Evolutionary conservation across 2,329 filamentous ascomycete genomes (phyloP).

Genomic region (Cladophialophora immunda): DNA sequence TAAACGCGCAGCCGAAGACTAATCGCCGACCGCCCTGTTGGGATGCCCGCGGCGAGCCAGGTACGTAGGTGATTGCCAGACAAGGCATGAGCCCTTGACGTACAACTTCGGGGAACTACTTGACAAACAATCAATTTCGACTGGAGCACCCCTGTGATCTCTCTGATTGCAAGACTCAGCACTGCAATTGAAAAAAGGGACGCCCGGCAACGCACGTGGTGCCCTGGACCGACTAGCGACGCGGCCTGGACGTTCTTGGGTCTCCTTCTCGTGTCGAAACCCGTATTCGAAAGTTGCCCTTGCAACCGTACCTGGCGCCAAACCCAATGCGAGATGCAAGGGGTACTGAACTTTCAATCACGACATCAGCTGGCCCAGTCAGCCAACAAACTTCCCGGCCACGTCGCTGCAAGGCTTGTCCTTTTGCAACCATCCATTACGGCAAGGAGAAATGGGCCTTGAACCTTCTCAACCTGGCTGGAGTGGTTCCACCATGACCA

Average conservation of each 20-base stretch:
- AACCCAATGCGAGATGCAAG: slow-evolving; percentile 27
- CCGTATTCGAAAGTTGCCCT: slow-evolving; percentile 22
- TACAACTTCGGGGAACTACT: slow-evolving; percentile 13
- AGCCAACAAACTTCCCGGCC: slow-evolving; percentile 6
- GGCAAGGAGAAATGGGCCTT: slow-evolving; percentile 9
- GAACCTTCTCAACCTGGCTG: slow-evolving; percentile 11
- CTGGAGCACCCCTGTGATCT: slow-evolving; percentile 15
- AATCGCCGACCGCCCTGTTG: slow-evolving; percentile 5
- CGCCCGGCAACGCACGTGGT: slow-evolving; percentile 19
- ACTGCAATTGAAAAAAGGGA: slow-evolving; percentile 1
- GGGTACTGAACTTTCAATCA: slow-evolving; percentile 17
- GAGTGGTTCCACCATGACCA: slow-evolving; percentile 26
- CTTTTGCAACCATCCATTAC: slow-evolving; percentile 21
- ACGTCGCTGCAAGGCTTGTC: slow-evolving; percentile 10
- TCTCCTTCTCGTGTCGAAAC: slow-evolving; percentile 13
- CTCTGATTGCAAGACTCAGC: slow-evolving; percentile 24
- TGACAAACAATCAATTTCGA: slow-evolving; percentile 1
- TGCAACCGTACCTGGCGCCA: slow-evolving; percentile 34
- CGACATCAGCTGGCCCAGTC: slow-evolving; percentile 14
- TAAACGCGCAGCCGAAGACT: slow-evolving; percentile 7
- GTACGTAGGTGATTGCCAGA: neutral
- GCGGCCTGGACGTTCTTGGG: slow-evolving; percentile 16
- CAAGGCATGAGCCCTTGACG: slow-evolving; percentile 7
- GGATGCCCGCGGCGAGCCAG: neutral
- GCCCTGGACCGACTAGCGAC: slow-evolving; percentile 1